Evolutionary conservation across 179 eudicot genomes (phyloP), one percentile per base, ranked within the genome.

Genomic region (Actinidia arguta): DNA sequence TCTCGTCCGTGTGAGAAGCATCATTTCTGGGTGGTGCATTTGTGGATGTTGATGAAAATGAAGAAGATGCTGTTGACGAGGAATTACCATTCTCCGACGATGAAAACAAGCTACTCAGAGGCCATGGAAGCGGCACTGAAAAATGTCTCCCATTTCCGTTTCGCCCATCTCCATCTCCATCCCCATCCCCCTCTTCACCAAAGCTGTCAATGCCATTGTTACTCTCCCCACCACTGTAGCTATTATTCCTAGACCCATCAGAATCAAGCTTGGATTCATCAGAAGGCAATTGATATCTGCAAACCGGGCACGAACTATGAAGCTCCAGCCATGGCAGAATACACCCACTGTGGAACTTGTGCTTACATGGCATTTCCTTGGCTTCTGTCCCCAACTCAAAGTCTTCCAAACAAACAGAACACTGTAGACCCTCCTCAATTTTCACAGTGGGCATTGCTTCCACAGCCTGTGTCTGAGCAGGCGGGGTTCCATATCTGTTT

Each of bases 311-410:
- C 0, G 95, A 89, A 69, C 92, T 91, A 54, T 92, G 95, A 81
- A 91, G 90, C 85, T 92, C 90, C 9, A 92, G 89, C 95, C 95
- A 92, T 1, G 93, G 91, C 18, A 89, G 63, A 64, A 92, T 88
- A 81, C 95, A 92, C 6, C 71, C 82, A 47, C 82, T 54, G 11
- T 92, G 95, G 82, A 92, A 92, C 83, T 88, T 91, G 76, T 92
- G 95, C 81, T 91, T 88, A 75, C 95, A 91, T 1, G 95, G 95
- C 90, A 91, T 88, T 83, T 89, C 93, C 78, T 87, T 92, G 2
- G 88, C 93, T 73, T 91, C 90, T 14, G 80, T 11, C n/a, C 91
- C 92, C 8, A 82, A 63, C 61, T 87, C 91, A 64, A 87, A 88
- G 20, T 89, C 94, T 31, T 92, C 95, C 86, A 92, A 87, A 78